Evolutionary conservation across 495 filamentous ascomycete genomes (phyloP).

Genomic region (Penicillium herquei): DNA sequence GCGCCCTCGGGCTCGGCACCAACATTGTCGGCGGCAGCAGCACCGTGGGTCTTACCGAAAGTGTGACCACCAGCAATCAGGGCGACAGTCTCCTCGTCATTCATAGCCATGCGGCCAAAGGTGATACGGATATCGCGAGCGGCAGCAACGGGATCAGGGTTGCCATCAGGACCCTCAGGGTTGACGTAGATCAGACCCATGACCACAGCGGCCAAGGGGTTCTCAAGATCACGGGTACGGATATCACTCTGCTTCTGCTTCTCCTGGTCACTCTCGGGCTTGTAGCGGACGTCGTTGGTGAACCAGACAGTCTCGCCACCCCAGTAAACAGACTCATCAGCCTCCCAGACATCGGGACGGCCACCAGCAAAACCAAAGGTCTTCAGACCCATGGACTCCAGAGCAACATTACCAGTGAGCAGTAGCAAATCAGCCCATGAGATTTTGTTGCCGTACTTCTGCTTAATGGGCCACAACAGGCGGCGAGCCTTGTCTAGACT

Average conservation of each 20-base stretch:
- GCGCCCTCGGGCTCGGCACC: conserved; percentile 64
- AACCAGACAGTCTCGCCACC: conserved; percentile 70
- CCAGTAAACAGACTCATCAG: conserved; percentile 73
- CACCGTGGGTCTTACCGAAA: conserved; percentile 76
- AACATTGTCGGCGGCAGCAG: conserved; percentile 55
- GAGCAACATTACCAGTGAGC: conserved; percentile 68
- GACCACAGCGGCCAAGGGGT: conserved; percentile 61
- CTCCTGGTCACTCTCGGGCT: conserved; percentile 47
- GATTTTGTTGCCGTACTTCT: conserved; percentile 78
- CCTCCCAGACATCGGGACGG: conserved; percentile 66
- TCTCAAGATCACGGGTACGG: conserved; percentile 59
- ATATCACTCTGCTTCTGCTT: conserved; percentile 52
- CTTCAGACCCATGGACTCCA: conserved; percentile 73
- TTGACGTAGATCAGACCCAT: conserved; percentile 80
- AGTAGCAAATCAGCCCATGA: conserved; percentile 72
- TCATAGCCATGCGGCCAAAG: conserved; percentile 75
- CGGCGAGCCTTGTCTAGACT: conserved; percentile 75
- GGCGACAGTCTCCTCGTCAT: conserved; percentile 73
- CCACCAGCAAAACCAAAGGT: conserved; percentile 71
- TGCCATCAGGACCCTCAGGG: conserved; percentile 70
- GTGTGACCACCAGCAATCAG: conserved; percentile 73
- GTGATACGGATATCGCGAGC: conserved; percentile 67
- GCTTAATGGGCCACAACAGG: conserved; percentile 75
- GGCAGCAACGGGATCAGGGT: conserved; percentile 63
- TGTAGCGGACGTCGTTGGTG: conserved; percentile 62